Evolutionary conservation across 108 stramenopile species (phyloP), one percentile per base, ranked within the genome.

Genomic region (Asterionellopsis glacialis): DNA sequence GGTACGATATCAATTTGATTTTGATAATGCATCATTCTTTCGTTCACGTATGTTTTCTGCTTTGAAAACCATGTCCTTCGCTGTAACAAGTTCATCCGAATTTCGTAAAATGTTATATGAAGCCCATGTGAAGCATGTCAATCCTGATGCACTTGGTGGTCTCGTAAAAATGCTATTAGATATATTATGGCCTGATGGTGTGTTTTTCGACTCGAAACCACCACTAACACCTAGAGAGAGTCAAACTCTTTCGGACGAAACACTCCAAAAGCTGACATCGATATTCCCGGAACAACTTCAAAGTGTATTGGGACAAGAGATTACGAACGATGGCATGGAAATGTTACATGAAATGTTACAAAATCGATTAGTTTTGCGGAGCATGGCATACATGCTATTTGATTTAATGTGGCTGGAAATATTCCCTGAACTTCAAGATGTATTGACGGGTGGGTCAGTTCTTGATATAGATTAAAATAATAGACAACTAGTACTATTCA

Each of bases 1-100:
- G 47, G 59, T 90, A 11, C 74, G 78, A 51, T 63, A 86, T 61
- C 65, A 85, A 13, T 90, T 94, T 51, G 84, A 85, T 57, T 85
- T 94, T 40, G 93, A 91, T 49, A 85, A 88, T 70, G 93, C 93
- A 9, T 85, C 84, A 9, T 94, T 94, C 59, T 76, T 91, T 24
- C 84, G 93, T 11, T 83, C 77, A 41, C 74, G 82, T 33, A 72
- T 94, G 68, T 69, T 94, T 22, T 73, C 90, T 25, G 93, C 82
- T 19, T 45, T 94, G 26, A 86, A 87, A 43, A 89, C 89, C 14
- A 83, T 85, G 56, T 85, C 88, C 0, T 77, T 83, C 55, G 83
- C 84, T 9, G 73, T 91, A 19, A 83, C 93, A 22, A 80, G 69
- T 65, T 75, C 59, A 11, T 69, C 72, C 33, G 84, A 81, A 53